Evolutionary conservation across 805 yeast genomes (phyloP).

Genomic region (Cyberlindnera misumaiensis): DNA sequence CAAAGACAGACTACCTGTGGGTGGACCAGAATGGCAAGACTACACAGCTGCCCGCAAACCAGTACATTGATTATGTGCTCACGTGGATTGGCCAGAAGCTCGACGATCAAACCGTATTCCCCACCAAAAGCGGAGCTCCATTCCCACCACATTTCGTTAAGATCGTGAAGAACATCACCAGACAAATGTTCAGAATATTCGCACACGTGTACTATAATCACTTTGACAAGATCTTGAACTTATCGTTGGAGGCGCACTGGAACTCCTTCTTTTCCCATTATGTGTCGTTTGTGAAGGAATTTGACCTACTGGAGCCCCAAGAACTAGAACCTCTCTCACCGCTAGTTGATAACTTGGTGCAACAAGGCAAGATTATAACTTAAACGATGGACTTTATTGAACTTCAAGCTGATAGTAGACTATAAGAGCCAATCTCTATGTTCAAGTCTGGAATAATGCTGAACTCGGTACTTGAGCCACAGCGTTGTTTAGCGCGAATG

Average conservation of each 20-base stretch:
- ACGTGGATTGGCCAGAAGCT: constrained; percentile 86
- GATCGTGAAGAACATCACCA: constrained; percentile 78
- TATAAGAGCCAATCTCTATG: too few species aligned
- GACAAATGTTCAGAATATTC: constrained; percentile 91
- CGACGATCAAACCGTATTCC: constrained; percentile 85
- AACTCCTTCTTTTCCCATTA: constrained; percentile 95
- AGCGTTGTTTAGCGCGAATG: too few species aligned
- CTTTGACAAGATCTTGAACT: constrained; percentile 86
- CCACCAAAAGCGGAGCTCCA: constrained; percentile 82
- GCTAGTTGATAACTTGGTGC: constrained; percentile 72
- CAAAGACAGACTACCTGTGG: constrained; percentile 88
- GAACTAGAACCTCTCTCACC: constrained; percentile 77
- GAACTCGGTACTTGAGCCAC: too few species aligned
- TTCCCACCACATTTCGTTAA: constrained; percentile 81
- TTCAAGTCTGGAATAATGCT: too few species aligned
- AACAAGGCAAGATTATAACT: constrained; percentile 70
- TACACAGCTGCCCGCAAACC: constrained; percentile 82
- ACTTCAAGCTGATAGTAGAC: too few species aligned
- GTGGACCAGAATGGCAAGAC: constrained; percentile 75
- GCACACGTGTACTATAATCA: constrained; percentile 95
- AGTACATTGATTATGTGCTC: constrained; percentile 85
- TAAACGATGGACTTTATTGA: too few species aligned
- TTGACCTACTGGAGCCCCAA: constrained; percentile 66
- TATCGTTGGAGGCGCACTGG: constrained; percentile 95
- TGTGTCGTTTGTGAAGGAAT: constrained; percentile 79